Conservation (phyloP, 805 yeast genomes). For the Hanseniaspora vineae region DNA sequence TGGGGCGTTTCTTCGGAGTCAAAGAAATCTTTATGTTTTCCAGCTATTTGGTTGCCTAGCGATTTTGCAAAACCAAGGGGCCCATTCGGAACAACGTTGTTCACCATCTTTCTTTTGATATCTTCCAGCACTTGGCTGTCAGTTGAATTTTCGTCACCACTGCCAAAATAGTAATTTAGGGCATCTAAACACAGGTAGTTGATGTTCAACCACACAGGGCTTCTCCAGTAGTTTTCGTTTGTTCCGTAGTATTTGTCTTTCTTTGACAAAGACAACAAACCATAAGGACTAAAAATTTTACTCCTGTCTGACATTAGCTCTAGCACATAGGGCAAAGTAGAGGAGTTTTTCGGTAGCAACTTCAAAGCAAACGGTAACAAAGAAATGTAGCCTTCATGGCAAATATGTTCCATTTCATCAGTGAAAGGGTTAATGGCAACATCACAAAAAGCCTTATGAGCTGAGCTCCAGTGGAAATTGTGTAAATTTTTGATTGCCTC, state of each 20-base stretch:
- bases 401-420: conserved; percentile 59
- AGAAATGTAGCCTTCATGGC: conserved; percentile 82
- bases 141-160: background rate
- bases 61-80: background rate
- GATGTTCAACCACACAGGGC: conserved; percentile 86
- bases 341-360: conserved; percentile 38
- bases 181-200: conserved; percentile 73
- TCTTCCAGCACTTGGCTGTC: conserved; percentile 9
- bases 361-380: conserved; percentile 73
- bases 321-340: conserved; percentile 39
- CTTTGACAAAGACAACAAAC: conserved; percentile 70
- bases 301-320: conserved; percentile 53
- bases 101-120: background rate
- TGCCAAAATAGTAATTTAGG: conserved; percentile 38
- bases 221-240: conserved; percentile 92
- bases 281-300: conserved; percentile 65
- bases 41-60: background rate
- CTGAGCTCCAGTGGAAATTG: conserved; percentile 66
- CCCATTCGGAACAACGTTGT: background rate
- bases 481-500: conserved; percentile 55
- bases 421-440: conserved; percentile 52
- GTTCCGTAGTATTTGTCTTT: conserved; percentile 52
- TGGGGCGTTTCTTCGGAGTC: conserved; percentile 10
- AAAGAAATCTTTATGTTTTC: background rate
- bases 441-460: conserved; percentile 66